Evolutionary conservation across 192 early-diverging fungal species (phyloP), one percentile per base, ranked within the genome.

Genomic region (Backusella macrospora): DNA sequence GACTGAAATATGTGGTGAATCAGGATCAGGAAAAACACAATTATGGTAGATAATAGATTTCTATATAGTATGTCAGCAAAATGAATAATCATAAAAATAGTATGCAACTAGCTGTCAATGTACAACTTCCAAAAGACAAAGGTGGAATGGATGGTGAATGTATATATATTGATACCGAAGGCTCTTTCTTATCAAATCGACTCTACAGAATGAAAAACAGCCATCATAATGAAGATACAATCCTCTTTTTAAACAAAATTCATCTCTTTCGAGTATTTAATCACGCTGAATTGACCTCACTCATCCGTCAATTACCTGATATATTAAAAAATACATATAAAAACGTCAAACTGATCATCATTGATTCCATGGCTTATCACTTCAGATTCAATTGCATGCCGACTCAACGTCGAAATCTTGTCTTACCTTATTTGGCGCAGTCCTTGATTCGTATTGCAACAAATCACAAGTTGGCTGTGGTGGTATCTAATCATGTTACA

Each of bases 81-180:
- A 38, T 65, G 13, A 15, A 45, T 23, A 67, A 6, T 26, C 14
- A 2, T 52, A 16, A 10, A 14, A 6, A 26, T 23, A 76, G 74
- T 39, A 62, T 65, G 38, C 74, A 76, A 55, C 39, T 76, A 9
- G 67, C 74, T 7, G 29, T 64, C 45, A 76, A 76, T 65, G 68
- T 68, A 10, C 71, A 72, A 38, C 23, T 21, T 0, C 46, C 73
- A 13, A 34, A 48, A 29, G 14, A 67, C 10, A 7, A 63, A 9
- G 74, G 74, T 3, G 68, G 45, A 8, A 4, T 49, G 6, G 14
- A 46, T n/a, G 55, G 68, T 1, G 68, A 71, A 40, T 76, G 68
- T 15, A 65, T 76, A 8, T 76, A 76, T 26, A 76, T 76, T 48
- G 74, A 76, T 21, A 76, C 74, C 0, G 74, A 76, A 52, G 74